Conservation (phyloP, 305 asterid genomes). For the Fraxinus paxiana region DNA sequence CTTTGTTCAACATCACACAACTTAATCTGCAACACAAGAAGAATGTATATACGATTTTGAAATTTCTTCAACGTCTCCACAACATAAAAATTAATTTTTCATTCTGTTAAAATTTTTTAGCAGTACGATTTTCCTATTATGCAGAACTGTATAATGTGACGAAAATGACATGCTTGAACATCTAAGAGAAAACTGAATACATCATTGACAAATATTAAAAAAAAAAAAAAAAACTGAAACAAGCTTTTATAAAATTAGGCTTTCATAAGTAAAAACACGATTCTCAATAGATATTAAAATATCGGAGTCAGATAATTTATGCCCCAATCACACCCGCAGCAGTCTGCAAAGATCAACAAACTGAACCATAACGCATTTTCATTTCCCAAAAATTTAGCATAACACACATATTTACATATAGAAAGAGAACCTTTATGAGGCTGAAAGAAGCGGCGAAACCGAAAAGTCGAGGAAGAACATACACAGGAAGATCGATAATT, state of each 20-base stretch:
- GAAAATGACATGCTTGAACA: not conserved
- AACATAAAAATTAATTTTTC: not conserved
- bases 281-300: too few species aligned
- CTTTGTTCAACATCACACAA: conserved; percentile 74
- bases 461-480: not conserved
- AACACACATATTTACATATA: not conserved
- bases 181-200: not conserved
- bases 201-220: not conserved
- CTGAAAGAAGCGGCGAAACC: not conserved
- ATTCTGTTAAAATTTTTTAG: conserved; percentile 56
- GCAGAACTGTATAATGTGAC: not conserved
- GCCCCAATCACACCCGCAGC: too few species aligned
- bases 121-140: conserved; percentile 45
- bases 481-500: conserved; percentile 3
- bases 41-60: not conserved
- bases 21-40: conserved; percentile 45
- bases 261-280: not conserved
- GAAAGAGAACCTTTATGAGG: conserved; percentile 19
- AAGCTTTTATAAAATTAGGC: not conserved
- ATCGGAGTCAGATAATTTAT: too few species aligned
- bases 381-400: not conserved
- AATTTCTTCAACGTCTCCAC: not conserved
- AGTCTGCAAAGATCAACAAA: too few species aligned
- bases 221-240: not conserved
- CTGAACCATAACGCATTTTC: too few species aligned